Evolutionary conservation across 257 asterid species (phyloP), one percentile per base, ranked within the genome.

Genomic region (Lycium ferocissimum): DNA sequence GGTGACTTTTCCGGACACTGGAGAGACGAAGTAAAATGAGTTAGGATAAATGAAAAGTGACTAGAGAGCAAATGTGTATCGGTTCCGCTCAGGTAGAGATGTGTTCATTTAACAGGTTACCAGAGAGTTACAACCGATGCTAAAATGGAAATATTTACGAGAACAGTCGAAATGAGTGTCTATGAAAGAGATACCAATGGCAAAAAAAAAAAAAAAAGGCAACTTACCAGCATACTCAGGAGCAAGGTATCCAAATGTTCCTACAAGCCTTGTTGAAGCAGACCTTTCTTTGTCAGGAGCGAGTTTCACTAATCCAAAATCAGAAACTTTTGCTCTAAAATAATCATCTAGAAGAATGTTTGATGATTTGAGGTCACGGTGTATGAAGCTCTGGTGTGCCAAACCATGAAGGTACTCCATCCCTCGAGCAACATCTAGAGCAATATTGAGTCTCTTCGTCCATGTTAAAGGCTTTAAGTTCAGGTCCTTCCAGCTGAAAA

Each of bases 231-330:
- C 95, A 43, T 96, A 96, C 73, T 96, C 99, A 0, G 98, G 98
- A 56, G 98, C 98, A 84, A 96, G 96, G 88, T 93, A 96, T 17
- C 99, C 97, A 63, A 96, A 94, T 1, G 97, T 96, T 84, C 98
- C 97, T 0, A 97, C 98, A 49, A 93, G 86, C 61, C 88, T 83
- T 8, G 99, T 94, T 82, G 90, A 94, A 6, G 93, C 45, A 0
- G 98, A 93, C 45, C 45, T 69, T 83, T 49, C 38, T 87, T 89
- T 91, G 40, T 91, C 93, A 0, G 94, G 96, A 2, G 98, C 93
- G 11, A 88, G 85, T 78, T 88, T 90, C 49, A 93, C 99, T 91
- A 96, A 83, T 35, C 98, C 98, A 62, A 94, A 96, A 89, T 96
- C 99, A 1, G 97, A 88, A 85, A 94, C 97, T 85, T 96, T 96